Base-by-base conservation (phyloP, 176 grass and related monocot genomes). In the Panicum miliaceum region DNA sequence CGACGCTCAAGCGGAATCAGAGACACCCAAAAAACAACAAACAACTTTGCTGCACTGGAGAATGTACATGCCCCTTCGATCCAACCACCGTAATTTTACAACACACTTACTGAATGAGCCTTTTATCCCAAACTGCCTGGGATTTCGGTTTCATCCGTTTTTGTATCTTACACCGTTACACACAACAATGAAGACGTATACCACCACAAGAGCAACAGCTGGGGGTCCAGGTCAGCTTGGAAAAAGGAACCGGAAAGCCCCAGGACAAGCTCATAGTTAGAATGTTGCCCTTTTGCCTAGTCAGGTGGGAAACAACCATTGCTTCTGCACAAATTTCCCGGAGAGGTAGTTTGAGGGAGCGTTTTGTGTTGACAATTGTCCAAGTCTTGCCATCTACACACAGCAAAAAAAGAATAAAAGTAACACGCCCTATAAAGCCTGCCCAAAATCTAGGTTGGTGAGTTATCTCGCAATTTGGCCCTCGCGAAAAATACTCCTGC, bases 401-500 rank as follows among this genome's bases (percentile, higher is more conserved):
- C n/a, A n/a, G n/a, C n/a, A n/a, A n/a, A n/a, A n/a, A n/a, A n/a
- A n/a, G n/a, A n/a, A n/a, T n/a, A n/a, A n/a, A n/a, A n/a, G n/a
- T n/a, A n/a, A n/a, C n/a, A n/a, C n/a, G n/a, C 38, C 50, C 74
- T 56, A 63, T n/a, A 71, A 62, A 85, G 12, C 60, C 78, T 67
- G 27, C 40, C 38, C 13, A 29, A 13, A 12, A 68, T 48, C 68
- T 92, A 91, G 57, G 85, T 72, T 43, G 78, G 35, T 5, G 83
- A 87, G 82, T 73, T 86, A 27, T 86, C 81, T 20, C 82, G 82
- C 72, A 98, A 84, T 85, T 98, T 98, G 5, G 91, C 96, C 82
- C 85, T 92, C 20, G 93, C 91, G 4, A 98, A 98, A 77, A 95
- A 93, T 56, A 98, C 78, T 58, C 96, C 96, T 25, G 96, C 96